Evolutionary conservation across 257 asterid genomes (phyloP), one percentile per base, ranked within the genome.

Genomic region (Solanum clarkiae): DNA sequence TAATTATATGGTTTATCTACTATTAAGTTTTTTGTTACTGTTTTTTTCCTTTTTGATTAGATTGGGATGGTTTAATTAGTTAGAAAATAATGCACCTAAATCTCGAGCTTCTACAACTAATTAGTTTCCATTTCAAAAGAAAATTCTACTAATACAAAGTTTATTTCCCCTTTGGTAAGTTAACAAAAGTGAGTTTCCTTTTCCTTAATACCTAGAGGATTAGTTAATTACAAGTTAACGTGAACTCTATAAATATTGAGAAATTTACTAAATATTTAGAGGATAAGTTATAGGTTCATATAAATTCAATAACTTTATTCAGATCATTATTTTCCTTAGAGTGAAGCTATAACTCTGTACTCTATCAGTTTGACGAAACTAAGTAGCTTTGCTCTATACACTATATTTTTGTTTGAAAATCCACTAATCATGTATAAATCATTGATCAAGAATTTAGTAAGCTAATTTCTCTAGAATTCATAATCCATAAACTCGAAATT

Each of bases 311-410:
- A 47, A 29, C 0, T 60, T 60, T 60, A 60, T 60, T 0, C 1
- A 60, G 1, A 59, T 0, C 16, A 10, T 10, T 0, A 0, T n/a
- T 60, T 60, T 60, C 1, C 0, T 60, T n/a, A 0, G 15, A 0
- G 15, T 60, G 36, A 62, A 62, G 69, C 17, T 0, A 63, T 12
- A 63, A 63, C 0, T 24, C 2, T 13, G 0, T 32, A 32, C 36
- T 63, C 8, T 8, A 10, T 2, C 1, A 0, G 10, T 63, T 63
- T 4, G 10, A 13, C 14, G 14, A 1, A 63, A 63, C 40, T 12
- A 5, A 63, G 5, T 12, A 12, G 42, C 10, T 63, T 63, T 13
- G 18, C 12, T 6, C 5, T 24, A 1, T 12, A 12, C 10, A 24
- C 6, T 22, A 11, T 20, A 59, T 62, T 63, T 63, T 22, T 63